Base-by-base conservation (phyloP, 768 basidiomycete genomes). In the Suillus hirtellus region DNA sequence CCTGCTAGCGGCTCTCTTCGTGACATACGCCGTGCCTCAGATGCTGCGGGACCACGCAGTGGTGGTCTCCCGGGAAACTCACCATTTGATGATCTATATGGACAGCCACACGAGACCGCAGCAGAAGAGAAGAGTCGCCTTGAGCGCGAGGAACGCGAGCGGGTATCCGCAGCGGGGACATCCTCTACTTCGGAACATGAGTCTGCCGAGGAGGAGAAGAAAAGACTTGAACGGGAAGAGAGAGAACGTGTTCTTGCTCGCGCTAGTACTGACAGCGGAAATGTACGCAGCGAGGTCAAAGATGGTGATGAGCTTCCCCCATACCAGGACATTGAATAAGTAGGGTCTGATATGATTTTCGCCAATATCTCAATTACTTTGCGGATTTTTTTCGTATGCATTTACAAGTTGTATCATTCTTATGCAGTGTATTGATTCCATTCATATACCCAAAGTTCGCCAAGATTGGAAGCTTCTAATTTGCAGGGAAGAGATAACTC, bases 51-150 rank as follows among this genome's bases (percentile, higher is more conserved):
- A 9, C 75, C 77, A 35, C 76, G 75, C 21, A 75, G 71, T 19
- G 76, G 68, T 6, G 77, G 74, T 15, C 52, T 67, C 1, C 69
- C 73, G 10, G 73, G 68, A 5, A 66, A 72, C 42, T 70, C 71
- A 2, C 40, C 69, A 17, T 65, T 63, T 14, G 71, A 67, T 10
- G 77, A 77, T 38, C 77, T 79, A 44, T 76, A 72, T 31, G 69
- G 64, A 8, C 58, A 62, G 31, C 64, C 68, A 37, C 64, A 74
- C 15, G 86, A 85, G 72, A 82, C 79, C 59, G 88, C 86, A 1
- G 84, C 83, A 70, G 88, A 88, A 52, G 88, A 89, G 78, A 90
- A 90, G 80, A 80, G 70, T 67, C 78, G 87, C n/a, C 77, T 89
- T 40, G 76, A 78, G 73, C 74, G 72, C 65, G 85, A 80, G 74